Evolutionary conservation across 2,329 filamentous ascomycete genomes (phyloP), one percentile per base, ranked within the genome.

Genomic region (Colletotrichum incanum): DNA sequence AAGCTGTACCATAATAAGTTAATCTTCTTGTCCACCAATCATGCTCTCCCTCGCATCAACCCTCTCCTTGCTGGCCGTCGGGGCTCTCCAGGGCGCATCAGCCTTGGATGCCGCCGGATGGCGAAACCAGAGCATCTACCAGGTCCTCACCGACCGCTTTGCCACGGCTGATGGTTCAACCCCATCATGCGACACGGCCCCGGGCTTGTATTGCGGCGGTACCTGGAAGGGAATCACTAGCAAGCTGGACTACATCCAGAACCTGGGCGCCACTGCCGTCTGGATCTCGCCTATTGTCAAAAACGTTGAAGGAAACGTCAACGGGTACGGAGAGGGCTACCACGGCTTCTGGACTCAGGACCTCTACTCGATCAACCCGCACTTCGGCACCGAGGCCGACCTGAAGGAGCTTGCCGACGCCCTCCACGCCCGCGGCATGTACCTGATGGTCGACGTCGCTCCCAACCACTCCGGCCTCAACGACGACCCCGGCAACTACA

Each of bases 371-470:
- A 74, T 90, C 37, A 88, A 90, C 73, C 68, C 81, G 0, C 80
- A 86, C 58, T 89, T 87, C 67, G 88, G 88, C 37, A 85, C 84
- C 0, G 80, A 80, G 23, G 80, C 83, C 26, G 87, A 90, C 69
- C 78, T 90, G 52, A 81, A 82, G 64, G 82, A 80, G 8, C 80
- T 90, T 5, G 80, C 86, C 2, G 75, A 78, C 20, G 87, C 84
- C 5, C 76, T 90, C 18, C 88, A 90, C 75, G 78, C 80, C 28
- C 82, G 87, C 18, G 84, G 80, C 52, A 90, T 90, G 88, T 88
- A 87, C 74, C 78, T 90, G 34, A 90, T 90, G 88, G 82, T 89
- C 18, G 88, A 89, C 71, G 79, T 89, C 5, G 87, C 89, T 5
- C 80, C 83, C 34, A 89, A 89, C 75, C 86, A 89, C 76, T 84